Base-by-base conservation (phyloP, 2,329 filamentous ascomycete genomes). In the Blastomyces silverae region DNA sequence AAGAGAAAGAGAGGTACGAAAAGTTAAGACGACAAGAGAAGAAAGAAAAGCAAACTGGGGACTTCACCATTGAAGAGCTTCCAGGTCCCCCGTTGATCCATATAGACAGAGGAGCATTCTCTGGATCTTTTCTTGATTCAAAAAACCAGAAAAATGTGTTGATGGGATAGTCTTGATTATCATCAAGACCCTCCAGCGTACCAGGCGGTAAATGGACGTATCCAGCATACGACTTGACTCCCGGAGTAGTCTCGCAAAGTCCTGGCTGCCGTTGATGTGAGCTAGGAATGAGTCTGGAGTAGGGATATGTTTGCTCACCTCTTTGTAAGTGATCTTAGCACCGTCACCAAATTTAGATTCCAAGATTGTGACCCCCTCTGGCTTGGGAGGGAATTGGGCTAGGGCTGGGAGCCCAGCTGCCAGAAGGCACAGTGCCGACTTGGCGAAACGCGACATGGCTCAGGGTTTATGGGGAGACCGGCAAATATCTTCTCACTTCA, bases 261-360 rank as follows among this genome's bases (percentile, higher is more conserved):
- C 75, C 71, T 44, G 77, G 75, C 77, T 82, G 39, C 20, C 46
- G 46, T 44, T 37, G 48, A 62, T 34, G 46, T 62, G 11, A 62
- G 44, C 60, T 37, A 25, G 2, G 7, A 20, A 11, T 15, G 20
- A 17, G 3, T 34, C n/a, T 42, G 7, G 20, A 7, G 7, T 15
- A 50, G 20, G 3, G 22, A 62, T 53, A 22, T 53, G 6, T 34
- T n/a, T 28, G 46, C 60, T 62, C 44, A 62, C 46, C 71, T 85
- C 76, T 72, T 86, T 86, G 73, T 85, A 86, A 22, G 83, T 81
- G 64, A 86, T 83, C 31, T 79, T 80, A 66, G 83, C 75, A 64
- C 80, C 80, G 64, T 62, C 60, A 4, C 46, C 60, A 53, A 75
- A 78, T 3, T 77, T 74, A 20, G 75, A 77, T 58, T 70, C 73